A percentile compares a stretch with the other conserved stretches of the same genome.
These are phyloP conservation scores for Physcomitrium patens DNA, from an alignment of 225 moss, liverwort and hornwort species.

Conservation along the genomic window DNA sequence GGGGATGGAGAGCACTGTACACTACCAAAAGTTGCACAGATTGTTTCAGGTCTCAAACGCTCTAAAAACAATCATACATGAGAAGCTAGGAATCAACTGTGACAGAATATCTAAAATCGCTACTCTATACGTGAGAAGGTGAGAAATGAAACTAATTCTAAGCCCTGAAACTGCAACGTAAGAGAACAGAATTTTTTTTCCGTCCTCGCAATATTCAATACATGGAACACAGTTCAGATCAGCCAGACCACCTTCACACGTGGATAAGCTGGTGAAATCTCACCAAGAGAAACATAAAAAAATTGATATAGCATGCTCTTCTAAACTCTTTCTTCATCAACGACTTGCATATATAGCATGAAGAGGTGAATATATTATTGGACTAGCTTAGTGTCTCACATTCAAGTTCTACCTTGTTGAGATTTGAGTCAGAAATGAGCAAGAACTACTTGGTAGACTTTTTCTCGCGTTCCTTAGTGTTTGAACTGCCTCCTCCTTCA, in stretches of 20 bases:
- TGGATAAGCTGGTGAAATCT: constrained; percentile 11
- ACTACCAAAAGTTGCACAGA: too few relatives aligned
- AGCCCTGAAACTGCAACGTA: too few relatives aligned
- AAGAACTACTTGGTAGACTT: constrained; percentile 60
- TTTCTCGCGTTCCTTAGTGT: constrained; percentile 30
- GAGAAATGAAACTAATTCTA: too few relatives aligned
- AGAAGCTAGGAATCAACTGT: too few relatives aligned
- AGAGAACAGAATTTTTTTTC: too few relatives aligned
- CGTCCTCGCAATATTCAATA: not conserved
- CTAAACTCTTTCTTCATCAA: not conserved
- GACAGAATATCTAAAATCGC: too few relatives aligned
- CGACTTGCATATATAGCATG: constrained; percentile 26
- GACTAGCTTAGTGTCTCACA: constrained; percentile 2
- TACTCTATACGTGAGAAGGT: too few relatives aligned
- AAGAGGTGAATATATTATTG: constrained; percentile 23
- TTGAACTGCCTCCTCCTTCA: constrained; percentile 52
- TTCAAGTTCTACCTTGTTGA: constrained; percentile 4
- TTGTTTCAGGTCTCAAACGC: too few relatives aligned
- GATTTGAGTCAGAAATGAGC: constrained; percentile 9
- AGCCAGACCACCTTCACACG: not conserved
- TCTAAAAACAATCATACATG: too few relatives aligned
- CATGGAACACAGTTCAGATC: constrained; percentile 13
- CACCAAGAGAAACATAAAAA: constrained; percentile 1
- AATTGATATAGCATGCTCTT: not conserved
- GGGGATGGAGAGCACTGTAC: too few relatives aligned